Base-by-base conservation (phyloP, 441 rosid species). In the Syzygium syzygioides region DNA sequence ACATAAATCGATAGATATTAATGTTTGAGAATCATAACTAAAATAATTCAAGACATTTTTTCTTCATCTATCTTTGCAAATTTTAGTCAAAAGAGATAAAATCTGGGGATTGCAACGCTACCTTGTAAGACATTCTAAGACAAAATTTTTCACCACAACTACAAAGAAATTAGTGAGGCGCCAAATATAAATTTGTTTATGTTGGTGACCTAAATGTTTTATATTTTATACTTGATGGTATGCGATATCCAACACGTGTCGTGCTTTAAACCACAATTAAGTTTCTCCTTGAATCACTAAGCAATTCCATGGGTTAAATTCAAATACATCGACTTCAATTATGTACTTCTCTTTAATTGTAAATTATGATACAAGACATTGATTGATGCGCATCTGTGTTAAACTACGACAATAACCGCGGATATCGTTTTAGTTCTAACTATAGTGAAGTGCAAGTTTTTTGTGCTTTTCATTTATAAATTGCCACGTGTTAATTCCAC, bases 1-100 rank as follows among this genome's bases (percentile, higher is more conserved):
- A 28, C 18, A 14, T 28, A 28, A 60, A 60, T 60, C 18, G 14
- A 60, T 60, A 60, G 34, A 60, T 60, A 60, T 60, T 28, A 13
- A 60, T 2, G 32, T 60, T 60, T 60, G 66, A 60, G n/a, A 59
- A 11, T 0, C n/a, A 11, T 59, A 11, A 59, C 26, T 2, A 25
- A 59, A 59, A 11, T 0, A 0, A 10, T 57, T 57, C 64, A 4
- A 59, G 14, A 59, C 5, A 56, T 59, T 59, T 57, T 10, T 2
- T 25, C 64, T 59, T 57, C 1, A n/a, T 59, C 30, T 25, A 59
- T 59, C 26, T 59, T 59, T 59, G 15, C 30, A 59, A 59, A 59
- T 59, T 59, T 25, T 59, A 59, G 26, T 25, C 0, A 9, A 59
- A 59, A 59, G 64, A 26, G 30, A 11, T 59, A 26, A 59, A 59